Conservation (phyloP, 208 protist species). For the Naegleria fowleri region DNA sequence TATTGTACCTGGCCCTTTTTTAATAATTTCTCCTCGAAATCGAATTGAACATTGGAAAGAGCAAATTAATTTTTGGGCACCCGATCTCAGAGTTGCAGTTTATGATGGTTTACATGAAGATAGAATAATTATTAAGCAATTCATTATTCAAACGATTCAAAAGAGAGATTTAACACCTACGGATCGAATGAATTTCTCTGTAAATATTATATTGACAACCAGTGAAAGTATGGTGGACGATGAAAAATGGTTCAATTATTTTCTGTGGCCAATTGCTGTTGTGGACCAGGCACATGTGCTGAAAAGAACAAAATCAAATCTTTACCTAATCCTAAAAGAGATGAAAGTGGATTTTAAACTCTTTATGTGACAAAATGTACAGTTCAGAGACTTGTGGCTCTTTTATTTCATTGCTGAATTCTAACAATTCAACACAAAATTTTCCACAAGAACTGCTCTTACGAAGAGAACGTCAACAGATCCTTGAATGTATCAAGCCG, state of each 20-base stretch:
- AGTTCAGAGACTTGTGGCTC: conserved; percentile 85
- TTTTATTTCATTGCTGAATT: conserved; percentile 84
- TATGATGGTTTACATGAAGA: conserved; percentile 89
- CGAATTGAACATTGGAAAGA: conserved; percentile 94
- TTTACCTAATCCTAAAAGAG: neutral
- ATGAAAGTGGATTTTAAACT: conserved; percentile 46
- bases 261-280: conserved; percentile 88
- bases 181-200: neutral
- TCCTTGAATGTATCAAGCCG: conserved; percentile 87
- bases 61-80: conserved; percentile 89
- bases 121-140: conserved; percentile 54
- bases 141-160: conserved; percentile 41
- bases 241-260: conserved; percentile 69
- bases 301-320: neutral
- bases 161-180: conserved; percentile 37
- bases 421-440: conserved; percentile 63
- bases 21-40: conserved; percentile 90
- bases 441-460: conserved; percentile 91
- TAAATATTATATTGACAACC: conserved; percentile 86
- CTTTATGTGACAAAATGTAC: conserved; percentile 84
- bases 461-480: conserved; percentile 88
- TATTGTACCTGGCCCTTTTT: conserved; percentile 81
- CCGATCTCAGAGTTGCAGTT: conserved; percentile 76
- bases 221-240: conserved; percentile 92
- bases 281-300: conserved; percentile 95